Evolutionary conservation across 1,139 yeast genomes (phyloP).

Genomic region (Zhuliangozyma blackwelliae): DNA sequence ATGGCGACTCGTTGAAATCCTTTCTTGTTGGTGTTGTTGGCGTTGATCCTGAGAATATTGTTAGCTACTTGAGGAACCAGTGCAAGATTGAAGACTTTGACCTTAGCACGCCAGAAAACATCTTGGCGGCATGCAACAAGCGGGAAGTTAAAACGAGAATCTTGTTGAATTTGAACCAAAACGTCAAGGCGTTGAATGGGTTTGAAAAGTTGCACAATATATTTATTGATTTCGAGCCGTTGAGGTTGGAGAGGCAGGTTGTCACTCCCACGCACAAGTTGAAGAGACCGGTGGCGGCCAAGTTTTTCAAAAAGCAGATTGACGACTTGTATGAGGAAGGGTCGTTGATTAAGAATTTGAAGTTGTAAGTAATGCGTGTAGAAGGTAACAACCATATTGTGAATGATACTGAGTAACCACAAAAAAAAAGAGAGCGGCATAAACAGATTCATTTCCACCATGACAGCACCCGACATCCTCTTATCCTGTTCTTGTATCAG

Average conservation of each 20-base stretch:
- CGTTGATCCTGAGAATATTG: conserved; percentile 32
- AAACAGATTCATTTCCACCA: no score
- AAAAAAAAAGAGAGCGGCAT: no score
- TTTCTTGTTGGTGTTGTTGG: conserved; percentile 34
- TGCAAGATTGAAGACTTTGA: conserved; percentile 11
- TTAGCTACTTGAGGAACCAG: conserved; percentile 16
- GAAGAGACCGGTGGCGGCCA: conserved; percentile 35
- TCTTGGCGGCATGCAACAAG: conserved; percentile 21
- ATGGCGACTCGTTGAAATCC: conserved; percentile 29
- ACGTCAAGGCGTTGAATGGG: conserved; percentile 24
- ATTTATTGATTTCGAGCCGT: conserved; percentile 33
- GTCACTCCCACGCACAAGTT: conserved; percentile 42
- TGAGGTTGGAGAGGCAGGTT: conserved; percentile 33
- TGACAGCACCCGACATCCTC: no score
- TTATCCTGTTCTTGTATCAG: no score
- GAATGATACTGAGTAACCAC: no score
- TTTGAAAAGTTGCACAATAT: conserved; percentile 37
- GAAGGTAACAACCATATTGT: no score
- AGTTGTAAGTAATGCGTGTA: conserved; percentile 13
- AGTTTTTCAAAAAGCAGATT: conserved; percentile 22
- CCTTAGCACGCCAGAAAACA: conserved; percentile 13
- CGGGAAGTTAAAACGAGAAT: conserved; percentile 20
- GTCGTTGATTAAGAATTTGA: conserved; percentile 18
- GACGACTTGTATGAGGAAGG: conserved; percentile 25
- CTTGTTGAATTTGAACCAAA: conserved; percentile 24